phyloP scores from a whole-genome alignment of 1,284 basidiomycete species.

The Puccinia hordei region DNA sequence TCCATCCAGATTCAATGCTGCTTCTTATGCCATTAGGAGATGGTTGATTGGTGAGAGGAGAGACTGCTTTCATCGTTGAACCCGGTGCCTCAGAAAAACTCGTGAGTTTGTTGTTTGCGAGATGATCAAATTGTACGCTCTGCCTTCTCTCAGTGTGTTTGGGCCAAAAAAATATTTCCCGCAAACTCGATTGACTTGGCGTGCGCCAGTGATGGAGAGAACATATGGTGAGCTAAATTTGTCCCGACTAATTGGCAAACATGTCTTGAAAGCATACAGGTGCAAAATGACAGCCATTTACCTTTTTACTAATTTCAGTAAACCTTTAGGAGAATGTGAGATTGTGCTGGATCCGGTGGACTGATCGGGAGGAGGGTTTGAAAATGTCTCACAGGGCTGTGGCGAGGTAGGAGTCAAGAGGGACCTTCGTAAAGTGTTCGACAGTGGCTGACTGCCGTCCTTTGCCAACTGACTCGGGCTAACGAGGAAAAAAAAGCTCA shows the following conservation, averaged over 20 bases:
- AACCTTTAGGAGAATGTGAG: not conserved
- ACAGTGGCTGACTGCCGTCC: not conserved
- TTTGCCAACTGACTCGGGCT: not conserved
- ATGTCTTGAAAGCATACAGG: not conserved
- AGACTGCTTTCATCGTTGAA: not conserved
- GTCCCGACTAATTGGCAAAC: not conserved
- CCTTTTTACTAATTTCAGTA: constrained; percentile 20
- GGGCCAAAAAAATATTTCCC: not conserved
- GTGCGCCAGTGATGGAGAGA: not conserved
- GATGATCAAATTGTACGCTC: not conserved
- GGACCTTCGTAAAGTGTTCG: not conserved
- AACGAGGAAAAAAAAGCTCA: not conserved
- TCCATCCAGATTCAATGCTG: not conserved
- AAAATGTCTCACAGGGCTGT: not conserved
- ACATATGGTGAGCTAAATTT: not conserved
- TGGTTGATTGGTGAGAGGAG: too few species aligned
- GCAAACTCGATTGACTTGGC: constrained; percentile 15
- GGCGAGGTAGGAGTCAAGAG: not conserved
- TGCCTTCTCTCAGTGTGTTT: not conserved
- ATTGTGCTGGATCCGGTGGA: not conserved
- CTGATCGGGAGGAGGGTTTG: not conserved
- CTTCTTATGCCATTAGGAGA: not conserved
- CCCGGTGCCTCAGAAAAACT: not conserved
- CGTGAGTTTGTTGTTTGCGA: not conserved
- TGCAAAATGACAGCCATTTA: not conserved